Conservation (phyloP, 179 eudicot species). For the Vitellaria paradoxa region DNA sequence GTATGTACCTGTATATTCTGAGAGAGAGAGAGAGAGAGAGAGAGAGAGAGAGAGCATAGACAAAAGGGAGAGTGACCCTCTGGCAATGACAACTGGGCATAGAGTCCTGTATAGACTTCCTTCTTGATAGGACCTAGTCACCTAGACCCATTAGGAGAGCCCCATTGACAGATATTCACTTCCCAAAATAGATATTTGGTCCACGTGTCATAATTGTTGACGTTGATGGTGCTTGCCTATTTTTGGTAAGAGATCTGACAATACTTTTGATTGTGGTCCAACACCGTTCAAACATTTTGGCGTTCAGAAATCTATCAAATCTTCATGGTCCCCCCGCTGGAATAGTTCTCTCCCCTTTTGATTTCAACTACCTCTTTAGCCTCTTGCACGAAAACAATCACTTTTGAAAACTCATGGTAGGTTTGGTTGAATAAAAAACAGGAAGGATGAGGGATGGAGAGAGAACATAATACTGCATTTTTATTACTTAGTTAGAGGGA, state of each 20-base stretch:
- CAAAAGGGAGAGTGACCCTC: neutral
- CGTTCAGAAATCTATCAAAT: neutral
- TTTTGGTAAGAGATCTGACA: conserved; percentile 15
- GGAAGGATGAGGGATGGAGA: no score
- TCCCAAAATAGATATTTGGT: conserved; percentile 11
- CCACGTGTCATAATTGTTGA: conserved; percentile 21
- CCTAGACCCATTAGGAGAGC: neutral
- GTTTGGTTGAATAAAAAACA: no score
- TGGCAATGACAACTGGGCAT: neutral
- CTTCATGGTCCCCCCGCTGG: neutral
- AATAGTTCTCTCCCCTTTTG: neutral
- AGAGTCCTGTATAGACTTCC: neutral
- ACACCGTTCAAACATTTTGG: conserved; percentile 1
- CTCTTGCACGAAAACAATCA: neutral
- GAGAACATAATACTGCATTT: no score
- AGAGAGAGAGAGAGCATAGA: no score
- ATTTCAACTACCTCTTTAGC: neutral
- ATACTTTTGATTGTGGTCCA: neutral
- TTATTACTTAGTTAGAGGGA: no score
- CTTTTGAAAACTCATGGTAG: neutral
- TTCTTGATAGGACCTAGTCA: neutral
- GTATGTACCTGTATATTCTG: no score
- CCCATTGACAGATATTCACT: neutral
- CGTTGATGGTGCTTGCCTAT: conserved; percentile 15
- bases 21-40: no score